Evolutionary conservation across 1,284 basidiomycete species (phyloP).

Genomic region (Naganishia sp.): DNA sequence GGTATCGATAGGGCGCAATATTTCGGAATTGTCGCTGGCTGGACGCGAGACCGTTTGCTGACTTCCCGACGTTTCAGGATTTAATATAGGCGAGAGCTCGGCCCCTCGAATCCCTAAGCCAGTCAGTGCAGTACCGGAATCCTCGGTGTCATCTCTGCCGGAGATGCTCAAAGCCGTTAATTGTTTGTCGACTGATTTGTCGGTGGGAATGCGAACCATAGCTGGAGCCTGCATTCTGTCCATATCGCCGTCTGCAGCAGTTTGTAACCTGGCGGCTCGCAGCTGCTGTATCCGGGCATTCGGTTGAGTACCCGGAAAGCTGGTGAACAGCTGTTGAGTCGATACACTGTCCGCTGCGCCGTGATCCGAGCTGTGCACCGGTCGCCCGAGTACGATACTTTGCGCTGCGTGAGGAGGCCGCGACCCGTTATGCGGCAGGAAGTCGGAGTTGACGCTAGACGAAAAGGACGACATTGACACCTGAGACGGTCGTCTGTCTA

Average conservation of each 20-base stretch:
- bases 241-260: background rate
- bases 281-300: conserved; percentile 11
- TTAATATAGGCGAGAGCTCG: background rate
- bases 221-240: background rate
- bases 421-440: background rate
- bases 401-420: background rate
- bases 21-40: background rate
- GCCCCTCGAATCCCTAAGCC: conserved; percentile 19
- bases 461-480: conserved; percentile 10
- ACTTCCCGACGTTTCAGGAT: no score
- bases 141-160: background rate
- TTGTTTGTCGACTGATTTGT: conserved; percentile 4
- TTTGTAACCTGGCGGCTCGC: conserved; percentile 3
- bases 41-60: no score
- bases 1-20: background rate
- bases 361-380: conserved; percentile 5
- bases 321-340: conserved; percentile 19
- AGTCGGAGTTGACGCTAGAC: conserved; percentile 10
- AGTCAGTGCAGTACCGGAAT: background rate
- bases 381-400: conserved; percentile 2
- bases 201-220: conserved; percentile 8
- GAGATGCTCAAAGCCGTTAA: background rate
- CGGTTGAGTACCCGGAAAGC: background rate
- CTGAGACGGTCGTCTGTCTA: background rate
- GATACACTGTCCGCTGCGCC: conserved; percentile 1